These are phyloP conservation scores for Puccinia horiana DNA, from an alignment of 1,284 basidiomycete genomes.

Conservation along the genomic window DNA sequence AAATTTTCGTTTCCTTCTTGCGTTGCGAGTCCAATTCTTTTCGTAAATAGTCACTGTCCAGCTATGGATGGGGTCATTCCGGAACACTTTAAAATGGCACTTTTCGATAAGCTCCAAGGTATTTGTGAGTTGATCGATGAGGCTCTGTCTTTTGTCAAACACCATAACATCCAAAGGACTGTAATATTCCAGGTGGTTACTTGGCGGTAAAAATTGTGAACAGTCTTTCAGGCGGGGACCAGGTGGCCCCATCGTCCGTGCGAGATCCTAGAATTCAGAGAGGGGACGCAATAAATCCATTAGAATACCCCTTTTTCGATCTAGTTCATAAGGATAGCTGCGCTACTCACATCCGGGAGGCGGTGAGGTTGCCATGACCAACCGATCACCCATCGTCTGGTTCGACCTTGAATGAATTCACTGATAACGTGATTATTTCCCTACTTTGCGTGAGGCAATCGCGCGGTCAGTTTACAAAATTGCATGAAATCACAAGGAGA, in stretches of 20 bases:
- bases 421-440: conserved; percentile 81
- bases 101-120: conserved; percentile 11
- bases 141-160: not conserved
- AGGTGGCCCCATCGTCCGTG: not conserved
- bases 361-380: conserved; percentile 73
- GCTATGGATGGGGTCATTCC: not conserved
- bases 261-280: not conserved
- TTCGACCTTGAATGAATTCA: conserved; percentile 79
- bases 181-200: conserved; percentile 38
- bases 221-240: conserved; percentile 19
- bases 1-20: conserved; percentile 34
- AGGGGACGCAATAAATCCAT: not conserved
- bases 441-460: conserved; percentile 59
- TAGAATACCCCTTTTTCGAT: not conserved
- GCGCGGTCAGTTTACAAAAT: not conserved
- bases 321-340: conserved; percentile 4
- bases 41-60: conserved; percentile 10
- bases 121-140: conserved; percentile 12
- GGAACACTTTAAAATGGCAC: not conserved
- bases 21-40: conserved; percentile 22
- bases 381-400: conserved; percentile 80
- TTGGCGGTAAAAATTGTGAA: conserved; percentile 17
- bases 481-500: not conserved
- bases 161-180: conserved; percentile 2
- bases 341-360: conserved; percentile 73